phyloP scores from a whole-genome alignment of 83 land plant genomes.

The Picea abies region DNA sequence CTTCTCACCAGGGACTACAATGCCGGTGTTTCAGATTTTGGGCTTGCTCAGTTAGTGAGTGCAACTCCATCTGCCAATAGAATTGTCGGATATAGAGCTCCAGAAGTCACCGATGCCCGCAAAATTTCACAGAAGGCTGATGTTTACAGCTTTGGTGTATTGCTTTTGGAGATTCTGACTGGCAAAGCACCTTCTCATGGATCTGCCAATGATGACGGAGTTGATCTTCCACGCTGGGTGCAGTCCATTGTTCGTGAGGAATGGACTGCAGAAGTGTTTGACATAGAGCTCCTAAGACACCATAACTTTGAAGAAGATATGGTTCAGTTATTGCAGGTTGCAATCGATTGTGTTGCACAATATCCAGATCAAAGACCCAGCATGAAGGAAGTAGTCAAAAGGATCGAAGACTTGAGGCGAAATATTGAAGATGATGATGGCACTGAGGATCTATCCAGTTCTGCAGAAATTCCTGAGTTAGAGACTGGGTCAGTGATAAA shows the following conservation, averaged over 20 bases:
- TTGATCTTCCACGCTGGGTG: constrained; percentile 29
- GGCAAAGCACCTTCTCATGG: constrained; percentile 24
- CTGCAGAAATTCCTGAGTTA: neutral
- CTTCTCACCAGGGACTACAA: constrained; percentile 16
- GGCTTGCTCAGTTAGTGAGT: constrained; percentile 10
- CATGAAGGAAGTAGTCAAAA: neutral
- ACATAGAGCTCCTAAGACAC: neutral
- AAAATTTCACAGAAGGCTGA: constrained; percentile 19
- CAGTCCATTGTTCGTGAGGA: constrained; percentile 8
- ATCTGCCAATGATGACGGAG: neutral
- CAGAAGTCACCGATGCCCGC: constrained; percentile 21
- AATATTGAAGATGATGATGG: constrained; percentile 12
- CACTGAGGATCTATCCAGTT: neutral
- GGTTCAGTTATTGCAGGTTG: constrained; percentile 4
- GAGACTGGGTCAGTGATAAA: neutral
- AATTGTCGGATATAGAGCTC: constrained; percentile 29
- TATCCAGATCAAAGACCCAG: neutral
- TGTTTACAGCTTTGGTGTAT: constrained; percentile 30
- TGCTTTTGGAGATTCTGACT: constrained; percentile 28
- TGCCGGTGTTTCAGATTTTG: constrained; percentile 21
- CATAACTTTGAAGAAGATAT: constrained; percentile 5
- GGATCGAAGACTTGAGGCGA: neutral
- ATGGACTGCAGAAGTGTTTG: constrained; percentile 18
- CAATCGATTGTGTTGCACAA: constrained; percentile 5
- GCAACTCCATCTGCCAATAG: neutral